These are phyloP conservation scores for Metarhizium rileyi DNA, from an alignment of 2,329 filamentous ascomycete species.

Conservation along the genomic window DNA sequence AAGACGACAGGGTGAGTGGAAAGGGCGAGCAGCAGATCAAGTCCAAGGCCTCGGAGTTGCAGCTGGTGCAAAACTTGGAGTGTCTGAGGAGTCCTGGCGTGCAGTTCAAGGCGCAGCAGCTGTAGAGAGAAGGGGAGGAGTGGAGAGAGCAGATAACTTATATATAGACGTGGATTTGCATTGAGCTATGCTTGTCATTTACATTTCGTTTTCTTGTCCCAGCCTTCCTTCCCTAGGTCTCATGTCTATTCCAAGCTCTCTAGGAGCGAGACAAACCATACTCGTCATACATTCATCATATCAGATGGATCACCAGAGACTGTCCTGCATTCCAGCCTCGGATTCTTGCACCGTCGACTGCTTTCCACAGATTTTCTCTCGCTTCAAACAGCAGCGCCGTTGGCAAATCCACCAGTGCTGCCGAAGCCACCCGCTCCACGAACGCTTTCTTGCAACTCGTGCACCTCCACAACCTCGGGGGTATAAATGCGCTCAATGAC, in stretches of 20 bases:
- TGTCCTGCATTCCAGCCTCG: not conserved
- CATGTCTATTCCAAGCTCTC: too few species aligned
- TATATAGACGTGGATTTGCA: not conserved
- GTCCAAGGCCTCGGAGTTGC: constrained; percentile 83
- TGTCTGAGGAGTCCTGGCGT: constrained; percentile 57
- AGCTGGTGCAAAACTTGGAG: constrained; percentile 65
- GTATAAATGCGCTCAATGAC: constrained; percentile 92
- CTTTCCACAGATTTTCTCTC: not conserved
- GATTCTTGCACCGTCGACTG: not conserved
- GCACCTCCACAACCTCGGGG: constrained; percentile 81
- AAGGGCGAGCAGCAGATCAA: constrained; percentile 56
- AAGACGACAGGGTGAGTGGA: constrained; percentile 35
- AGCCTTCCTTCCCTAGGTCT: too few species aligned
- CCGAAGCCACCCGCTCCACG: constrained; percentile 86
- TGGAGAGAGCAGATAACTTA: not conserved
- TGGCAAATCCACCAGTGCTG: constrained; percentile 54
- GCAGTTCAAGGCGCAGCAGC: constrained; percentile 48
- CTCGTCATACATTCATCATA: not conserved
- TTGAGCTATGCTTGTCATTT: not conserved
- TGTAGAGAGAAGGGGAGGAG: constrained; percentile 22
- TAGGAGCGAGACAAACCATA: too few species aligned
- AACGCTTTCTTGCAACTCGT: constrained; percentile 81
- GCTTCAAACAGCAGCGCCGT: not conserved
- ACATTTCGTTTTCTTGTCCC: too few species aligned
- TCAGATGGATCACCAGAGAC: not conserved